Evolutionary conservation across 768 basidiomycete species (phyloP), one percentile per base, ranked within the genome.

Genomic region (Hirschioporus abietinus): DNA sequence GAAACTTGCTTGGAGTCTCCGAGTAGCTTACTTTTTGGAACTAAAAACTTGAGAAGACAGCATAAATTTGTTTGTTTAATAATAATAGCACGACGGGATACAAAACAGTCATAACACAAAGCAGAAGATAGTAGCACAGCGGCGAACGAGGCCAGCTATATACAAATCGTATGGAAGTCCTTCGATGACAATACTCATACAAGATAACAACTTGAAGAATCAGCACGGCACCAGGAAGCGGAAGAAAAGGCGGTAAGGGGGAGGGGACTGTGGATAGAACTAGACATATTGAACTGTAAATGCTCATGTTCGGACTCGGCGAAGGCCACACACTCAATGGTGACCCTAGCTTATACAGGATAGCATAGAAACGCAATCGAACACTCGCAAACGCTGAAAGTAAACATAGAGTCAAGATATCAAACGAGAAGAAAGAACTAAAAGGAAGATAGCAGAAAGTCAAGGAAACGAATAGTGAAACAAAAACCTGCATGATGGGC

Each of bases 391-490:
- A 10, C 42, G 12, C 42, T 12, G 42, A 52, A 20, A 20, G 12
- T 15, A 52, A 52, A 52, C 15, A 20, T 12, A 52, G 20, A 20
- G 42, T 12, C 20, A 52, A 52, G 20, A 20, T 20, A 52, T 52
- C 42, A 52, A 52, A 52, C 42, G 42, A 15, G 42, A 52, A 52
- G 4, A 3, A 52, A 52, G 20, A 52, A 52, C 42, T 52, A 52
- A 52, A 52, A 52, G 1, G 42, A 52, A 20, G 20, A 52, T 52
- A 52, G 42, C 42, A 52, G 84, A 93, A 94, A 4, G 90, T 90
- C 35, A 96, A 78, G 27, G 90, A 90, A 68, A 92, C 81, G 74
- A 86, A 86, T 12, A 92, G 78, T 17, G 90, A 86, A 66, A 90
- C 84, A 74, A 88, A 87, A 2, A 83, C 80, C 69, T 91, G 88